Evolutionary conservation across 495 filamentous ascomycete genomes (phyloP).

Genomic region (Letharia lupina): DNA sequence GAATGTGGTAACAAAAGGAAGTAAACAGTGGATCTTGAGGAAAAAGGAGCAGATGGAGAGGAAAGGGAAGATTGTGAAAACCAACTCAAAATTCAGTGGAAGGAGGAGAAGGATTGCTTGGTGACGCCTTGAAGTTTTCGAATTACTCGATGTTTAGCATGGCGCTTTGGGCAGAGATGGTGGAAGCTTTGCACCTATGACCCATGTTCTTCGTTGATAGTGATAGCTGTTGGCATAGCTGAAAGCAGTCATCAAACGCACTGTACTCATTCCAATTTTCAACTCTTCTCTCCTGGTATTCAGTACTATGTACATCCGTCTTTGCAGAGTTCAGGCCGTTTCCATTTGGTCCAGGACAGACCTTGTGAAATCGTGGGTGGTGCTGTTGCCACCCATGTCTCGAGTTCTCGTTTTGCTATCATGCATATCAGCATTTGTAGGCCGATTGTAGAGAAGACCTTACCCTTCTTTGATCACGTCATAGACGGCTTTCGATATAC

Average conservation of each 20-base stretch:
- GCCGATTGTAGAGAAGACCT: slow-evolving; percentile 13
- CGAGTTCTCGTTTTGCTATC: slow-evolving; percentile 71
- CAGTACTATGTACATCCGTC: slow-evolving; percentile 8
- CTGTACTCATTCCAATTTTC: slow-evolving; percentile 1
- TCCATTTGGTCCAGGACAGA: slow-evolving; percentile 95
- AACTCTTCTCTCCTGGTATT: neutral
- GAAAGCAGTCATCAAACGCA: neutral
- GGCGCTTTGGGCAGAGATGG: slow-evolving; percentile 4
- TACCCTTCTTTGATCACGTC: slow-evolving; percentile 91
- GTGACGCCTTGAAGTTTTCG: slow-evolving; percentile 26
- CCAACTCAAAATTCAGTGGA: slow-evolving; percentile 84
- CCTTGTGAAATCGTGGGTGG: slow-evolving; percentile 89
- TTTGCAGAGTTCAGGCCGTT: slow-evolving; percentile 13
- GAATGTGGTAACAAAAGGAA: slow-evolving; percentile 53
- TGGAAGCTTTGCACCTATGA: neutral
- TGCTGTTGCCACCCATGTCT: slow-evolving; percentile 87
- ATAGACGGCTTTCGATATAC: slow-evolving; percentile 95
- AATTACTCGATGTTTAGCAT: slow-evolving; percentile 8
- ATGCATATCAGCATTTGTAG: slow-evolving; percentile 27
- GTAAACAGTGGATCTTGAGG: slow-evolving; percentile 80
- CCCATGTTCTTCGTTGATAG: neutral
- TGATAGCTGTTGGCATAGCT: slow-evolving; percentile 1
- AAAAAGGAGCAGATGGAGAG: slow-evolving; percentile 95
- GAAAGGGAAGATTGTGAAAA: slow-evolving; percentile 91
- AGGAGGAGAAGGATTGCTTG: slow-evolving; percentile 63